Percentiles rank a stretch among this genome's conserved stretches.
phyloP scores from a whole-genome alignment of 345 rosid species.

The Abelmoschus esculentus region DNA sequence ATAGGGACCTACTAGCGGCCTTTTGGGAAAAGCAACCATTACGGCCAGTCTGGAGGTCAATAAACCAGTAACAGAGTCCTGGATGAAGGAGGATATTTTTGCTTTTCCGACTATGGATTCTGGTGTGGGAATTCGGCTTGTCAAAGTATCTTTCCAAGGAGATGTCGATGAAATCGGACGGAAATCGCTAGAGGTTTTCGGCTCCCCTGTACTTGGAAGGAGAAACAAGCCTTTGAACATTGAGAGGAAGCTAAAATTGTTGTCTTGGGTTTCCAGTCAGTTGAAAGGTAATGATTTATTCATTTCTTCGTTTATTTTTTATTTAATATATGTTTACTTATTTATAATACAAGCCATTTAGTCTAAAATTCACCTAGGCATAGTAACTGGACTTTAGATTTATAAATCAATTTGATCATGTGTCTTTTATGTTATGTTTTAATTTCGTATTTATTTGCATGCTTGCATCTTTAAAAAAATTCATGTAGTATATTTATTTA shows the following conservation, averaged over 20 bases:
- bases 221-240: conserved; percentile 24
- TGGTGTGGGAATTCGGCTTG: conserved; percentile 10
- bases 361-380: too few relatives aligned
- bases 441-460: too few relatives aligned
- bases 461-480: too few relatives aligned
- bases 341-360: too few relatives aligned
- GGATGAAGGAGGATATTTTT: conserved; percentile 22
- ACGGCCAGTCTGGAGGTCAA: conserved; percentile 16
- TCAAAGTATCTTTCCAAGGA: conserved; percentile 8
- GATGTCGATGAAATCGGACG: conserved; percentile 22
- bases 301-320: too few relatives aligned
- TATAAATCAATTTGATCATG: too few relatives aligned
- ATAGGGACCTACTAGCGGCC: too few relatives aligned
- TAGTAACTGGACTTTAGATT: too few relatives aligned
- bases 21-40: neutral
- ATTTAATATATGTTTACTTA: too few relatives aligned
- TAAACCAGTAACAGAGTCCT: conserved; percentile 1
- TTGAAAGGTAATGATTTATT: conserved; percentile 22
- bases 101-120: conserved; percentile 24
- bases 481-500: too few relatives aligned
- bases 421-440: too few relatives aligned
- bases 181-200: conserved; percentile 57
- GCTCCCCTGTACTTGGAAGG: conserved; percentile 41
- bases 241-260: conserved; percentile 40
- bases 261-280: conserved; percentile 35